Evolutionary conservation across 441 rosid genomes (phyloP), one percentile per base, ranked within the genome.

Genomic region (Biscutella laevigata): DNA sequence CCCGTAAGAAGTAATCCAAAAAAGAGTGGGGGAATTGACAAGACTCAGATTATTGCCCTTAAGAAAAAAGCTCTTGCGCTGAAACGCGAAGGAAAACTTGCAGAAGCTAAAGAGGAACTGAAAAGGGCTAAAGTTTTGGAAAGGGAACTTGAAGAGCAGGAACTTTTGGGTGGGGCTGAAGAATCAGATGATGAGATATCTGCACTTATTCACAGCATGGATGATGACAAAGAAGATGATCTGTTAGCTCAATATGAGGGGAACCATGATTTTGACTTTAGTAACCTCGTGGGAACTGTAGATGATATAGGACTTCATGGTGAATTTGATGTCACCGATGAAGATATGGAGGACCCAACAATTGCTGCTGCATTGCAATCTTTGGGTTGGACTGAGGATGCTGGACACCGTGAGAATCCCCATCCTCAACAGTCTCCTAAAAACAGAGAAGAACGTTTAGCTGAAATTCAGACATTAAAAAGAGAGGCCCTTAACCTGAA

Each of bases 61-160:
- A 92, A 92, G 70, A 84, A 72, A 62, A 81, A 77, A 57, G 99
- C 99, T 11, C 86, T 92, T 40, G 26, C 58, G 28, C 66, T 88
- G 67, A 92, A 92, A 77, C 95, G 86, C 53, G 92, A 84, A 73
- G 97, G 99, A 48, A 88, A 84, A 57, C 85, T 88, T 71, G 74
- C 79, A 7, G 97, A 88, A 76, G 99, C 99, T 35, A 92, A 92
- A 79, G 94, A 92, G 74, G 95, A 92, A 71, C 64, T 88, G 12
- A 92, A 82, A 78, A 81, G 64, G 66, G 97, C 97, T 52, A 92
- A 92, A 69, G 27, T 81, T 69, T 67, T 92, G 56, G 99, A 92
- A 72, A 82, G 78, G 75, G 79, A 92, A 63, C 77, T 86, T 57
- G 97, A 92, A 78, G 97, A 88, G 63, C 80, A 81, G 62, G 94